Base-by-base conservation (phyloP, 208 protist genomes). In the Kentomonas sorsogonicus region DNA sequence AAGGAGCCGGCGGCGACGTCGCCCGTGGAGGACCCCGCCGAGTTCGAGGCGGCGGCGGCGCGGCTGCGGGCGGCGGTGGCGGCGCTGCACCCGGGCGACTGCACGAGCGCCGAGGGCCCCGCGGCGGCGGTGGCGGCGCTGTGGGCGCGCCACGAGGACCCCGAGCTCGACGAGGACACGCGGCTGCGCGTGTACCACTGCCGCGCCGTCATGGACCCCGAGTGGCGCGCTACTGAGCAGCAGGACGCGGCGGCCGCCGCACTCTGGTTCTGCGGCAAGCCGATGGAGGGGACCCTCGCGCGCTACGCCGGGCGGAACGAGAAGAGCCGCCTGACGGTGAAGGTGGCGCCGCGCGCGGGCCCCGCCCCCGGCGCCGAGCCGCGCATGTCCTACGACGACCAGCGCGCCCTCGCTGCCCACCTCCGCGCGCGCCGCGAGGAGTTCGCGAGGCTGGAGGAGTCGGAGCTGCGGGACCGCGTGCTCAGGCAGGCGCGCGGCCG, bases 151-250 rank as follows among this genome's bases (percentile, higher is more conserved):
- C 57, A 78, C 38, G 79, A 90, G 26, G 76, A 87, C 61, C 86
- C 86, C 31, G 76, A 87, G 15, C 59, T 91, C 27, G 70, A 78
- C 50, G 86, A 94, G 57, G 74, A 84, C 56, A 46, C 56, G n/a
- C 79, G 86, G 1, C 72, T 88, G 27, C 31, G 66, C 33, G 72
- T 94, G 22, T 94, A 94, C 58, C 79, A 94, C 78, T 90, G 83
- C 65, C 71, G 86, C 31, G 79, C 69, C 9, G 64, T 94, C 36
- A 40, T 94, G 13, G 86, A 94, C 57, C 62, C 72, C 1, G 27
- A 66, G 43, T 94, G 86, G 83, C 72, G 66, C 40, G 33, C 23
- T 23, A 67, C 83, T 33, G 86, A 94, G 69, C 23, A 50, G 22
- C 25, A 57, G 7, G 74, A 80, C 55, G 45, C 45, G 4, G 66